Base-by-base conservation (phyloP, 768 basidiomycete species). In the Lactifluus echinatus region DNA sequence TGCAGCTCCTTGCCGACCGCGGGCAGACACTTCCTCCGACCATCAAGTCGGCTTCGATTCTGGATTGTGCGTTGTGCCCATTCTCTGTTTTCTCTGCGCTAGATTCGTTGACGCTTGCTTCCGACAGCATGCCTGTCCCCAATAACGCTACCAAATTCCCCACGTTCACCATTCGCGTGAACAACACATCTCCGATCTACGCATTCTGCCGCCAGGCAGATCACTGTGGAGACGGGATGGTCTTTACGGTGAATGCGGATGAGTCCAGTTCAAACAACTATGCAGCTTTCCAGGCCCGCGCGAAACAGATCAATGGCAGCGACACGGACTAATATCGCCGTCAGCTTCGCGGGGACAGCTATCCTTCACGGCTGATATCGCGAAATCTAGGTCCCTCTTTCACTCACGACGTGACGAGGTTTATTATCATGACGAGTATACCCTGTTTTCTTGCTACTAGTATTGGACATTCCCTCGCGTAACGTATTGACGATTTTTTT, bases 171-270 rank as follows among this genome's bases (percentile, higher is more conserved):
- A 67, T 84, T 55, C 72, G 71, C 34, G 70, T 83, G 57, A 83
- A 83, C 67, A 75, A 83, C 67, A 78, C 78, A 11, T 65, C 68
- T 15, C 81, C 80, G 2, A 73, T 83, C 62, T 83, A 79, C 81
- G 76, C 69, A 2, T 81, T 76, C 69, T 82, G 82, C 66, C 69
- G 70, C 1, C 80, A 81, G 63, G 48, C 59, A 2, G 67, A 62
- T 42, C 82, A 84, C 66, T 83, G 82, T 64, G 75, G 74, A 0
- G 64, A 69, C 42, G 82, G 82, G 45, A 84, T 83, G 83, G 80
- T 83, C 50, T 82, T 82, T 69, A 67, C 78, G 23, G 72, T 72
- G 59, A 85, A 83, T 66, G 75, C 83, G 12, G 69, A 74, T 31
- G 79, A 78, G 59, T 60, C 69, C n/a, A n/a, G n/a, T 66, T 31